Base-by-base conservation (phyloP, 108 stramenopile genomes). In the Cylindrotheca fusiformis region DNA sequence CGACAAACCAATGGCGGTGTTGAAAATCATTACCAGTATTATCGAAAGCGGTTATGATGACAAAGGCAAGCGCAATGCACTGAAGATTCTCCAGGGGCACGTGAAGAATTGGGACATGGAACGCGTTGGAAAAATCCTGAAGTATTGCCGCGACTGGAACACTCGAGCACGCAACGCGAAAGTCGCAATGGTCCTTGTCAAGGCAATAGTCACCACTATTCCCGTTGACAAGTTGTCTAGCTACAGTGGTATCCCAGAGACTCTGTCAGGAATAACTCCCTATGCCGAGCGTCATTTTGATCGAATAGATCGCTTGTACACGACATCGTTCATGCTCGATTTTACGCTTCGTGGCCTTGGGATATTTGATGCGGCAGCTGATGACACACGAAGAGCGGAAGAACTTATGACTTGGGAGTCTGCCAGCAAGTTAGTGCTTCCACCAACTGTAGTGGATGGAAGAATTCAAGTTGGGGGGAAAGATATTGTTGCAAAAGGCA, bases 131-230 rank as follows among this genome's bases (percentile, higher is more conserved):
- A 80, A 89, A 65, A 82, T 95, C 22, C 67, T 96, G 6, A 71
- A 79, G 22, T 97, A 96, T 66, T 95, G 93, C 61, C 75, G 93
- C 48, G 93, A 94, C 45, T 94, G 93, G 93, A 91, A 91, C 48
- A 91, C 90, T 27, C 65, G 89, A 22, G 87, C 93, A 17, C 76
- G 88, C 21, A 91, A 94, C 63, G 85, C 82, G 10, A 67, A 85
- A 53, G 70, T 90, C 48, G 89, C 87, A 12, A 87, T 91, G 86
- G 24, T 84, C 18, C 71, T 85, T 12, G 73, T 91, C 0, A 71
- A 80, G 31, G 86, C 93, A 19, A 74, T 94, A 25, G 70, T 91
- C 0, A 85, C 86, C 2, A 63, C 76, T 14, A 74, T 94, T 32
- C 78, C 88, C 17, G 84, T 79, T 36, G 72, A 86, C 22, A 68